Percentiles rank a stretch among this genome's conserved stretches.
These are phyloP conservation scores for Pseudogymnoascus sp. DNA, from an alignment of 2,329 filamentous ascomycete species.

Conservation along the genomic window DNA sequence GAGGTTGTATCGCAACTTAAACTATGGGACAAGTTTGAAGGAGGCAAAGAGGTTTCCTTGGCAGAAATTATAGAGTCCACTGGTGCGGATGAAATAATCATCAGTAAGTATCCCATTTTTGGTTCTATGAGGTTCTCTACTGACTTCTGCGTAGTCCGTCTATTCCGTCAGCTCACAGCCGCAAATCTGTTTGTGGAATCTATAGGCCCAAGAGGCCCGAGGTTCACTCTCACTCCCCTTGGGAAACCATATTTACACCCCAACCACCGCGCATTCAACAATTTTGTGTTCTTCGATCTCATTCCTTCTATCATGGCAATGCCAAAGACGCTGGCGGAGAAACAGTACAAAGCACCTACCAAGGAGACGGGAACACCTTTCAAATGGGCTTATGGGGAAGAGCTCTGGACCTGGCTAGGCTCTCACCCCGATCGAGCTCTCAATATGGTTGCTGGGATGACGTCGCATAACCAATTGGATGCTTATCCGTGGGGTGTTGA, in stretches of 20 bases:
- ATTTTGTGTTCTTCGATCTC: constrained; percentile 18
- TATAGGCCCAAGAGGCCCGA: constrained; percentile 9
- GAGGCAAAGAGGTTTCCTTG: constrained; percentile 15
- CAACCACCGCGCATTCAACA: constrained; percentile 19
- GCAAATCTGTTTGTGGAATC: constrained; percentile 14
- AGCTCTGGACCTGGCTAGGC: constrained; percentile 20
- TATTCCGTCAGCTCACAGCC: constrained; percentile 19
- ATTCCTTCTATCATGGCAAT: constrained; percentile 19
- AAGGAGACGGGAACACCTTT: constrained; percentile 19
- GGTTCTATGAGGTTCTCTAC: background rate
- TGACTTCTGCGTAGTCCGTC: constrained; percentile 12
- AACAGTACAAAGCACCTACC: constrained; percentile 19
- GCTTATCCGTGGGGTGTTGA: constrained; percentile 16
- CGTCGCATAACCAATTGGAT: constrained; percentile 15
- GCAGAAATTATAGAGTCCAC: constrained; percentile 16
- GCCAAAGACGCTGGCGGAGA: constrained; percentile 17
- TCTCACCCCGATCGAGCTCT: constrained; percentile 18
- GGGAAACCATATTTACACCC: constrained; percentile 16
- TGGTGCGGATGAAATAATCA: constrained; percentile 19
- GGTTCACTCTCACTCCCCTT: constrained; percentile 15
- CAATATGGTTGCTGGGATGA: constrained; percentile 21
- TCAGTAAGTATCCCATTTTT: constrained; percentile 14
- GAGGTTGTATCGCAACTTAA: constrained; percentile 17
- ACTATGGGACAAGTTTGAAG: constrained; percentile 19
- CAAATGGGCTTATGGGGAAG: constrained; percentile 19